Evolutionary conservation across 2,329 filamentous ascomycete species (phyloP), one percentile per base, ranked within the genome.

Genomic region (Ophiocordyceps australis): DNA sequence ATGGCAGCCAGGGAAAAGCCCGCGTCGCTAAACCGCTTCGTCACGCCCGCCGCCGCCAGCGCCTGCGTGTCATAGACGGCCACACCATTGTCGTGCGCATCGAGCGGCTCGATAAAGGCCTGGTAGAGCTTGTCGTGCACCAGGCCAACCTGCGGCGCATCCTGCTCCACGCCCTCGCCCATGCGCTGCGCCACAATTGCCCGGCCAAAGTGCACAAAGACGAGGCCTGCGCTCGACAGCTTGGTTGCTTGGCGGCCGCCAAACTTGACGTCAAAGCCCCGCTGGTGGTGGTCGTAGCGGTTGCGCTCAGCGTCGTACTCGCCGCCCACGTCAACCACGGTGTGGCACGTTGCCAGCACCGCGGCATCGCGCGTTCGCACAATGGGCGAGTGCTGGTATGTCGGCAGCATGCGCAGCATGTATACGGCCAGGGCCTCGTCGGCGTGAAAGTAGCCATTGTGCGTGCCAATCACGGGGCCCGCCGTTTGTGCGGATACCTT

Each of bases 371-470:
- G 79, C 24, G 85, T 93, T 39, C 89, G 83, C 26, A 93, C 62
- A 22, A 98, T 75, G 22, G 62, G 49, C 15, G 82, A 74, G 38
- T 65, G 55, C 29, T 62, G 50, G 60, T 95, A 98, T 31, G 74
- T 57, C 14, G 89, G 86, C 12, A 95, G 76, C 30, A 78, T 68
- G 36, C 83, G 82, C 39, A 98, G 78, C 63, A 98, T 82, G 62
- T 92, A 83, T 36, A 98, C 85, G 30, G 89, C 89, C 22, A 98
- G 72, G 32, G 89, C 86, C 59, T 98, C 89, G 53, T 98, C 89
- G 49, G 89, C 89, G 59, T 98, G 89, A 66, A 98, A 98, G 62
- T 94, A 83, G 39, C 89, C 89, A 57, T 77, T 94, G 67, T 98
- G 89, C 17, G 89, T 98, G 45, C 85, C 89, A 47, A 94, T 91